Evolutionary conservation across 305 asterid genomes (phyloP).

Genomic region (Fraxinus floribunda): DNA sequence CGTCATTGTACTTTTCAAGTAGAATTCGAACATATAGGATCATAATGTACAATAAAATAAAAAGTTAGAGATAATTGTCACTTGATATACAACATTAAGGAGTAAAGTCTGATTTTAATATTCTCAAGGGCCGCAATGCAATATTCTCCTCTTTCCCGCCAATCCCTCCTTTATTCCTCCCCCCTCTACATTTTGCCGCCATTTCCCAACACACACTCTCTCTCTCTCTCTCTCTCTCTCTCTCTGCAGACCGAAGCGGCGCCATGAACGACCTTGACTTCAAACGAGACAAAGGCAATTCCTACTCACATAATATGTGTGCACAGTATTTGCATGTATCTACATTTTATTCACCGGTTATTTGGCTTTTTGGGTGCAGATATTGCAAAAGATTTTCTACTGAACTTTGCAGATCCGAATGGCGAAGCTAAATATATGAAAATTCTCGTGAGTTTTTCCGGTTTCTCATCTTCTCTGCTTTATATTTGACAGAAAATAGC

Average conservation of each 20-base stretch:
- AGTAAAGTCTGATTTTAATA: background rate
- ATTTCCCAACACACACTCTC: conserved; percentile 1
- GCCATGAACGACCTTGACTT: conserved; percentile 61
- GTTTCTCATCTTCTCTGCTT: background rate
- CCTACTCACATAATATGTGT: background rate
- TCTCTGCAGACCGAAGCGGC: conserved; percentile 13
- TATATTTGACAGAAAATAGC: background rate
- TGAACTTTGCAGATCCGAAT: conserved; percentile 59
- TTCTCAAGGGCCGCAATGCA: conserved; percentile 23
- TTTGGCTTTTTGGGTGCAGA: conserved; percentile 39
- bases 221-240: background rate
- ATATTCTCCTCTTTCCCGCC: conserved; percentile 42
- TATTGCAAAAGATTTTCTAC: conserved; percentile 66
- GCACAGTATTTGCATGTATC: background rate
- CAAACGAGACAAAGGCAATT: conserved; percentile 64
- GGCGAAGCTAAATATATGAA: conserved; percentile 74
- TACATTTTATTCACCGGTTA: background rate
- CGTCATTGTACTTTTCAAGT: background rate
- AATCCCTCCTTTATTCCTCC: conserved; percentile 6
- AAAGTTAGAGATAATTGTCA: background rate
- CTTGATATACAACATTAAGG: background rate
- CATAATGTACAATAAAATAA: background rate
- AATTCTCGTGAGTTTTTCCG: conserved; percentile 55
- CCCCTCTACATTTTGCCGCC: conserved; percentile 37
- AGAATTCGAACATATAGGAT: background rate